Evolutionary conservation across 768 basidiomycete species (phyloP).

Genomic region (Tricholoma flavovirens): DNA sequence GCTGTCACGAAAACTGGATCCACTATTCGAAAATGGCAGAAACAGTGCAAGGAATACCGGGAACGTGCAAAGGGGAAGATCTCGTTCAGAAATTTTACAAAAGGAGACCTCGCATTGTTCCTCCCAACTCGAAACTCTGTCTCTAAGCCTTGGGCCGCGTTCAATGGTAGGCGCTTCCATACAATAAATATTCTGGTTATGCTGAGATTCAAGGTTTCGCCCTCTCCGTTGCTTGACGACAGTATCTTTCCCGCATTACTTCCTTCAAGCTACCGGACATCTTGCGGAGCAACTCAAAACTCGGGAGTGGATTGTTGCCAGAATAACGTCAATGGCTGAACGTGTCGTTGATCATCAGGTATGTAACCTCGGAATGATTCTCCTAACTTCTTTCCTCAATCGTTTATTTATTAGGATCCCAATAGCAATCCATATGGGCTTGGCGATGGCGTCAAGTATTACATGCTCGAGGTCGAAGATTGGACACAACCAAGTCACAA

Average conservation of each 20-base stretch:
- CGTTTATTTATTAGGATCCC: slow-evolving; percentile 50
- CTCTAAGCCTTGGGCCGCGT: slow-evolving; percentile 95
- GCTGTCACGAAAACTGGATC: slow-evolving; percentile 76
- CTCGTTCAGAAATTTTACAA: slow-evolving; percentile 90
- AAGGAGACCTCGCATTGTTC: slow-evolving; percentile 93
- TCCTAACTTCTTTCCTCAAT: background rate
- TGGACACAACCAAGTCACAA: slow-evolving; percentile 77
- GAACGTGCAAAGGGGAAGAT: slow-evolving; percentile 97
- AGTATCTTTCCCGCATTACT: slow-evolving; percentile 98
- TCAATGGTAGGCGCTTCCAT: slow-evolving; percentile 66
- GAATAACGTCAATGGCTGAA: slow-evolving; percentile 85
- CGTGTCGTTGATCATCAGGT: slow-evolving; percentile 79
- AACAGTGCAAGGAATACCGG: slow-evolving; percentile 92
- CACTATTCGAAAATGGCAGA: slow-evolving; percentile 94
- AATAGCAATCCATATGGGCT: slow-evolving; percentile 85
- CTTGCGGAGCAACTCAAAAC: slow-evolving; percentile 86
- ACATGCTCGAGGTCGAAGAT: slow-evolving; percentile 90
- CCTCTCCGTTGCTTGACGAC: slow-evolving; percentile 14
- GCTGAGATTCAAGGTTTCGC: slow-evolving; percentile 31
- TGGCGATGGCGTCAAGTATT: slow-evolving; percentile 86
- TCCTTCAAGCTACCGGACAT: slow-evolving; percentile 82
- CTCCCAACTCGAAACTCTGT: slow-evolving; percentile 92
- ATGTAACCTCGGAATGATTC: slow-evolving; percentile 6
- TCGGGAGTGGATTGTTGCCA: slow-evolving; percentile 92
- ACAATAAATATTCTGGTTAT: background rate